Evolutionary conservation across 2,329 filamentous ascomycete species (phyloP).

Genomic region (Leptographium flavum): DNA sequence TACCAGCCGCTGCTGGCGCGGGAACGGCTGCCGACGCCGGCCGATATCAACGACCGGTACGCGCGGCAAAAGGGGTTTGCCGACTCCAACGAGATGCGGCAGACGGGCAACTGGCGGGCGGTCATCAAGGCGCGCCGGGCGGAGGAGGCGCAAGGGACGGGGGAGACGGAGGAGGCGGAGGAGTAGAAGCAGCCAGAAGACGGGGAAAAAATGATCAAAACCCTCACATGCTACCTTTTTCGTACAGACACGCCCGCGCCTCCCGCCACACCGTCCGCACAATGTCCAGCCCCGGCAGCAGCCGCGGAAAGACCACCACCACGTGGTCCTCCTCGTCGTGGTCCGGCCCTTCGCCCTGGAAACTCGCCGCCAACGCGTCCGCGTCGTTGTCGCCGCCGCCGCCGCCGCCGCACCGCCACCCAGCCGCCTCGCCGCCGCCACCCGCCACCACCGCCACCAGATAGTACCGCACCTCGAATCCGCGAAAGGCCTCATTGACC

Average conservation of each 20-base stretch:
- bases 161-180: background rate
- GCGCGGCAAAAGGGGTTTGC: conserved; percentile 46
- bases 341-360: background rate
- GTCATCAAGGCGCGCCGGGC: conserved; percentile 16
- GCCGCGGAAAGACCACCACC: conserved; percentile 82
- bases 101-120: conserved; percentile 20
- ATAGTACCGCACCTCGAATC: conserved; percentile 84
- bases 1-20: conserved; percentile 43
- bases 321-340: conserved; percentile 67
- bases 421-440: background rate
- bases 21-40: conserved; percentile 30
- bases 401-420: background rate
- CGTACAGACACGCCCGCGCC: conserved; percentile 68
- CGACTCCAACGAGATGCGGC: conserved; percentile 32
- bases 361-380: background rate
- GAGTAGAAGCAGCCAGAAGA: background rate
- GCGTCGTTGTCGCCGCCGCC: background rate
- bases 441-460: conserved; percentile 62
- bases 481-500: conserved; percentile 87
- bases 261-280: conserved; percentile 88
- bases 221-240: conserved; percentile 16
- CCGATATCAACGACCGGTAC: conserved; percentile 45
- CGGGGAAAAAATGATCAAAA: background rate
- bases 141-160: conserved; percentile 11
- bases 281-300: conserved; percentile 60